These are phyloP conservation scores for Jaltomata sinuosa DNA, from an alignment of 257 asterid genomes.

Conservation along the genomic window DNA sequence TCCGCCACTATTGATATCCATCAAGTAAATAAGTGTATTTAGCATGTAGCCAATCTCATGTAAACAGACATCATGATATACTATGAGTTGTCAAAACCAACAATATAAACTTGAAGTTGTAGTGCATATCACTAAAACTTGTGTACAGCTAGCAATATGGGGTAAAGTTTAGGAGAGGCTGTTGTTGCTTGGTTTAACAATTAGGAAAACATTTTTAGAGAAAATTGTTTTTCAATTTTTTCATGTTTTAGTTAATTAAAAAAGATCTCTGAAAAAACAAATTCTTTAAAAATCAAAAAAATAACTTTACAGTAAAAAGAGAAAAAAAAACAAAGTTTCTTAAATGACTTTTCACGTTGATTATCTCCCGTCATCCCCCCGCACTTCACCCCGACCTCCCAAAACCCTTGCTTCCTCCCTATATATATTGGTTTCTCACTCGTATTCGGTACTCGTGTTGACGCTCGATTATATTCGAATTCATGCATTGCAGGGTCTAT, in stretches of 20 bases:
- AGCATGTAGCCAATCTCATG: not conserved
- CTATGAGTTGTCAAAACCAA: not conserved
- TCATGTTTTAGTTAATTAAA: not conserved
- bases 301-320: not conserved
- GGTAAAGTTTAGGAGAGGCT: not conserved
- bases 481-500: accelerated
- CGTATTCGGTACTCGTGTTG: accelerated
- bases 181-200: not conserved
- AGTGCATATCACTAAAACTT: not conserved
- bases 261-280: not conserved
- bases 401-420: not conserved
- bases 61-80: not conserved
- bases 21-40: not conserved
- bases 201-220: not conserved
- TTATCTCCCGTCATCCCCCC: not conserved
- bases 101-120: not conserved
- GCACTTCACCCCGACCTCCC: not conserved
- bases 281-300: not conserved
- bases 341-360: not conserved
- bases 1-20: not conserved
- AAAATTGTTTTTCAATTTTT: not conserved
- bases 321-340: not conserved
- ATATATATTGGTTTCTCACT: not conserved
- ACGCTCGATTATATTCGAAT: not conserved
- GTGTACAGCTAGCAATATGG: not conserved